Base-by-base conservation (phyloP, 2,329 filamentous ascomycete species). In the Fusarium pininemorale region DNA sequence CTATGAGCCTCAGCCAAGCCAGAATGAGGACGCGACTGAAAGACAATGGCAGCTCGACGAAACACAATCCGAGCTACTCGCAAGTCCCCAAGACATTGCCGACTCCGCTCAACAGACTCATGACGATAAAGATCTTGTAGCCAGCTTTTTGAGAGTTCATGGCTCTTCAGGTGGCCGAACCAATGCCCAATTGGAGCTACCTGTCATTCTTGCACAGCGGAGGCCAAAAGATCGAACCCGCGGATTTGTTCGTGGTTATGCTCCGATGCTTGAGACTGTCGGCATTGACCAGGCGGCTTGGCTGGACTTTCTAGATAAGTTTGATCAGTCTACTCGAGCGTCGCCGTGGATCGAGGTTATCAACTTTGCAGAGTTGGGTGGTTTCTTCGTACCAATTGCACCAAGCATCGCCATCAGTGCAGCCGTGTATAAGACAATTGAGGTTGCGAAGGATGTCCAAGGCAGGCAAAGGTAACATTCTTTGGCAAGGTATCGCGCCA, bases 191-290 rank as follows among this genome's bases (percentile, higher is more conserved):
- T 7, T 68, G 16, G 63, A 68, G 6, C 20, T 68, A 16, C 65
- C 63, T 1, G 47, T 68, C 10, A 54, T 68, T 30, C 54, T 68
- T 7, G 65, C 65, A 7, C 65, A 68, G 12, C 35, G 63, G 20
- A 54, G 65, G n/a, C 65, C 65, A 26, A 68, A 68, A 13, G 65
- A 68, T 16, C 45, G 65, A 28, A 61, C 65, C 22, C 65, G 65
- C 22, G 65, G 65, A 3, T 68, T 68, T n/a, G 63, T 68, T 30
- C 63, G 65, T 4, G 65, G 63, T 14, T 68, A 62, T 41, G 63
- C 65, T 5, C 63, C 65, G 7, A 42, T 54, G 2, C 65, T 68
- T 12, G 65, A 68, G 12, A 26, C 24, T 7, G 45, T 67, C 6
- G 54, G 47, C 6, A 68, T 68, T 14, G 28, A 53, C 10, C 54